phyloP scores from a whole-genome alignment of 129 eudicot species.

The Escallonia rubra region DNA sequence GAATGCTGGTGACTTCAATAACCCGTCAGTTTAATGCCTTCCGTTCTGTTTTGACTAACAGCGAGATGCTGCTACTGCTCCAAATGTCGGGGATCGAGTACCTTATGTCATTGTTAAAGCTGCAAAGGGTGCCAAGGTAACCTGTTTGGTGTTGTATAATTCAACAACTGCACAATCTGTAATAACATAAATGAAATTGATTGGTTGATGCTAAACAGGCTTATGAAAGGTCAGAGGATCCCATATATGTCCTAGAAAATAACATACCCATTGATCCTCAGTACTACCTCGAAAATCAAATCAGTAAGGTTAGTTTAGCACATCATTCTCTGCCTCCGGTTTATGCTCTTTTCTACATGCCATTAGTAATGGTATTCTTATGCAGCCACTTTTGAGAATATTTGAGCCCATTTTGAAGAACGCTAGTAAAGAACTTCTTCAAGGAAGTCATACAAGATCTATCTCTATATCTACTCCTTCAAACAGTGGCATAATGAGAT shows the following conservation, averaged over 20 bases:
- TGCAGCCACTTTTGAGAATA: slow-evolving; percentile 91
- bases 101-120: slow-evolving; percentile 95
- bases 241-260: slow-evolving; percentile 86
- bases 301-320: slow-evolving; percentile 63
- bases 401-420: slow-evolving; percentile 94
- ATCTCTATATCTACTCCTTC: slow-evolving; percentile 95
- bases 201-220: slow-evolving; percentile 52
- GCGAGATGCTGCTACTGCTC: slow-evolving; percentile 99
- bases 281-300: slow-evolving; percentile 94
- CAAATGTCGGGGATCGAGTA: slow-evolving; percentile 95
- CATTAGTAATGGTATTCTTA: neutral
- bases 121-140: slow-evolving; percentile 97
- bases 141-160: neutral
- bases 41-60: slow-evolving; percentile 18
- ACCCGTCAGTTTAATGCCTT: too few relatives aligned
- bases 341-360: neutral
- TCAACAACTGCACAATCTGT: slow-evolving; percentile 5
- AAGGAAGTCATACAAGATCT: slow-evolving; percentile 86
- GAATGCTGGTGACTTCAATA: too few relatives aligned
- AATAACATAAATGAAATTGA: slow-evolving; percentile 5
- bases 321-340: slow-evolving; percentile 3
- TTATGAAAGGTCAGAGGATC: slow-evolving; percentile 95
- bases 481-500: slow-evolving; percentile 89
- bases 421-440: slow-evolving; percentile 89
- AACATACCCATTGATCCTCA: slow-evolving; percentile 94